phyloP scores from a whole-genome alignment of 108 stramenopile species.

The Nannochloropsis oceanica region DNA sequence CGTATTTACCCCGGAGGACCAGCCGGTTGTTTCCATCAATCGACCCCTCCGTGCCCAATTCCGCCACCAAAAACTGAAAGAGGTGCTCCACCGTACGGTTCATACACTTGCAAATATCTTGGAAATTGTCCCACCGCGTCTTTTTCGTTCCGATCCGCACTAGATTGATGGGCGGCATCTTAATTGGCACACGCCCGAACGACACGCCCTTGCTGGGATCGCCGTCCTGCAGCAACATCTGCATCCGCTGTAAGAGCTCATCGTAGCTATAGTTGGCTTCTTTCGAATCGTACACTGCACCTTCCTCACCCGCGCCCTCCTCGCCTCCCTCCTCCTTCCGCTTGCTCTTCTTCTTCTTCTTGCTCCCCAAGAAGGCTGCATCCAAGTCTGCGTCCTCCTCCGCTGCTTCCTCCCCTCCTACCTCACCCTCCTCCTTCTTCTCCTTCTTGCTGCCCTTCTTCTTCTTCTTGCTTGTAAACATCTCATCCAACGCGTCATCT shows the following conservation, averaged over 20 bases:
- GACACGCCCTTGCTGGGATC: neutral
- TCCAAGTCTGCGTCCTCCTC: constrained; percentile 7
- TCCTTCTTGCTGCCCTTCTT: neutral
- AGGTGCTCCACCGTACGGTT: constrained; percentile 89
- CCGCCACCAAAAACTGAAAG: constrained; percentile 97
- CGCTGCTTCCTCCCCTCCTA: neutral
- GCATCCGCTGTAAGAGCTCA: constrained; percentile 20
- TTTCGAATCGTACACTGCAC: neutral
- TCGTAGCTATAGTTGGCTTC: constrained; percentile 23
- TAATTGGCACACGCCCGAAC: neutral
- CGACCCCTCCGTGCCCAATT: constrained; percentile 91
- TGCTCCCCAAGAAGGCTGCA: constrained; percentile 23
- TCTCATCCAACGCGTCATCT: neutral
- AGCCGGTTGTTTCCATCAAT: constrained; percentile 97
- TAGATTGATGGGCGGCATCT: constrained; percentile 18
- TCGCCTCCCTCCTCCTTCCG: constrained; percentile 1
- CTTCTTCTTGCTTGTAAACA: neutral
- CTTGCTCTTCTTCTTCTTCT: constrained; percentile 41
- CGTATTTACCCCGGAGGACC: constrained; percentile 51
- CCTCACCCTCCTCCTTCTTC: neutral
- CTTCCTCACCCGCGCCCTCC: constrained; percentile 8
- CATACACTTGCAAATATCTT: constrained; percentile 97
- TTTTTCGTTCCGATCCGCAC: constrained; percentile 71
- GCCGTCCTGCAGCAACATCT: neutral
- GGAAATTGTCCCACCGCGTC: constrained; percentile 98